Conservation (phyloP, 768 basidiomycete species). For the Jaapia argillacea region DNA sequence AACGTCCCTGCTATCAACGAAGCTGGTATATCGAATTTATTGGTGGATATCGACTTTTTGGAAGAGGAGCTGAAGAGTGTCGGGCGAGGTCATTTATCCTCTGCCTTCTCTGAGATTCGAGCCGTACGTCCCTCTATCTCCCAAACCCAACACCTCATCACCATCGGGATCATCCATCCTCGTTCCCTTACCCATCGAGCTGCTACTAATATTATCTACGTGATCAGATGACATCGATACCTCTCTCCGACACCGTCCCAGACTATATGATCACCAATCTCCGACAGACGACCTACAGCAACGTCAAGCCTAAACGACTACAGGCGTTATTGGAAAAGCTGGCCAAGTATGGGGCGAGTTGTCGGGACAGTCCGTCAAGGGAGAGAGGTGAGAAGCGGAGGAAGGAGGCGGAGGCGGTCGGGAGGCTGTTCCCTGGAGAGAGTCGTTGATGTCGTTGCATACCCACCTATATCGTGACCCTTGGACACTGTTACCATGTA, state of each 20-base stretch:
- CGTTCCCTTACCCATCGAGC: too few relatives aligned
- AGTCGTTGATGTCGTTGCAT: neutral
- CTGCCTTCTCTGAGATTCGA: slow-evolving; percentile 73
- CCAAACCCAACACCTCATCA: neutral
- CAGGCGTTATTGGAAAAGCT: slow-evolving; percentile 74
- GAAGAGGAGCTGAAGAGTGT: slow-evolving; percentile 78
- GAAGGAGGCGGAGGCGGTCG: slow-evolving; percentile 72
- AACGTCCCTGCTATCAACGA: slow-evolving; percentile 79
- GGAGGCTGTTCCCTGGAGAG: slow-evolving; percentile 55
- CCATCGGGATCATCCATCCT: neutral
- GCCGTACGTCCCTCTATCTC: slow-evolving; percentile 36
- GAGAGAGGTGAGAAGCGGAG: slow-evolving; percentile 64
- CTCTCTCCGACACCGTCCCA: slow-evolving; percentile 61
- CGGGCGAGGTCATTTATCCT: slow-evolving; percentile 57
- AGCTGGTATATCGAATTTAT: slow-evolving; percentile 77
- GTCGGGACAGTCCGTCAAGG: slow-evolving; percentile 46
- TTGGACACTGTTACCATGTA: too few relatives aligned
- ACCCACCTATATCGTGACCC: too few relatives aligned
- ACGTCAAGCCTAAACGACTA: slow-evolving; percentile 62
- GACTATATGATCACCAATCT: slow-evolving; percentile 68
- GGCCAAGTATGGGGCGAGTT: slow-evolving; percentile 51
- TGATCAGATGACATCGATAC: slow-evolving; percentile 58
- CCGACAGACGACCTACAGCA: slow-evolving; percentile 56
- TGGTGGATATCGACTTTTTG: slow-evolving; percentile 81
- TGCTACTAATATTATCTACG: neutral